phyloP scores from a whole-genome alignment of 2,329 filamentous ascomycete species.

The Lachnellula occidentalis region DNA sequence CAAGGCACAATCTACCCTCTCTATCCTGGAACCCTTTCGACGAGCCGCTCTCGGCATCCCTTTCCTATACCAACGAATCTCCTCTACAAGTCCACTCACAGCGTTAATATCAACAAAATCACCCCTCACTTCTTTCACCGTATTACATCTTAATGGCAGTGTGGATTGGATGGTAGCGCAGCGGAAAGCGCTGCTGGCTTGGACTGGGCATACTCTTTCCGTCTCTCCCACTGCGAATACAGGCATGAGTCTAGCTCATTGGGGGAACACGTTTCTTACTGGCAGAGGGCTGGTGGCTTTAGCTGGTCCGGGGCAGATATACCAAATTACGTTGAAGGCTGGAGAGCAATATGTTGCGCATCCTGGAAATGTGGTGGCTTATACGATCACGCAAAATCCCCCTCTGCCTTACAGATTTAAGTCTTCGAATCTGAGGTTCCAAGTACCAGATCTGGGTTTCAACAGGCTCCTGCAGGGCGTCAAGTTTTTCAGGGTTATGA shows the following conservation, averaged over 20 bases:
- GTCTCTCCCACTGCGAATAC: slow-evolving; percentile 71
- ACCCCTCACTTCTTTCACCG: slow-evolving; percentile 76
- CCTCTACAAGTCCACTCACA: slow-evolving; percentile 81
- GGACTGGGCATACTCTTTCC: slow-evolving; percentile 84
- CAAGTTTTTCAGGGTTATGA: slow-evolving; percentile 68
- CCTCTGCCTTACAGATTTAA: slow-evolving; percentile 86
- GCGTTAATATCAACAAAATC: slow-evolving; percentile 86
- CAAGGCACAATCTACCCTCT: slow-evolving; percentile 83
- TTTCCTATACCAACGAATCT: slow-evolving; percentile 89
- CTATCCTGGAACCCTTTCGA: slow-evolving; percentile 76
- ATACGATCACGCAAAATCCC: slow-evolving; percentile 67
- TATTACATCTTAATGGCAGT: slow-evolving; percentile 86
- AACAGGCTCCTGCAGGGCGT: slow-evolving; percentile 60
- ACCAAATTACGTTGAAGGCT: slow-evolving; percentile 72
- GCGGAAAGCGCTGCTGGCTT: slow-evolving; percentile 82
- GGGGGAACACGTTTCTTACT: slow-evolving; percentile 85
- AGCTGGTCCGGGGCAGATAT: slow-evolving; percentile 81
- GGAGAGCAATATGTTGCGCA: slow-evolving; percentile 90
- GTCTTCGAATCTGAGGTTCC: slow-evolving; percentile 66
- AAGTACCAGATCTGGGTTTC: slow-evolving; percentile 65
- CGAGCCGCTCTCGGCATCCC: slow-evolving; percentile 79
- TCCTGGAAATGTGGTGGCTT: slow-evolving; percentile 87
- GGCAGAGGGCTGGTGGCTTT: slow-evolving; percentile 83
- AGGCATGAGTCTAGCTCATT: slow-evolving; percentile 73
- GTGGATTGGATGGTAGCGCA: slow-evolving; percentile 94